Evolutionary conservation across 2,329 filamentous ascomycete species (phyloP).

Genomic region (Microcyclospora tardicrescens): DNA sequence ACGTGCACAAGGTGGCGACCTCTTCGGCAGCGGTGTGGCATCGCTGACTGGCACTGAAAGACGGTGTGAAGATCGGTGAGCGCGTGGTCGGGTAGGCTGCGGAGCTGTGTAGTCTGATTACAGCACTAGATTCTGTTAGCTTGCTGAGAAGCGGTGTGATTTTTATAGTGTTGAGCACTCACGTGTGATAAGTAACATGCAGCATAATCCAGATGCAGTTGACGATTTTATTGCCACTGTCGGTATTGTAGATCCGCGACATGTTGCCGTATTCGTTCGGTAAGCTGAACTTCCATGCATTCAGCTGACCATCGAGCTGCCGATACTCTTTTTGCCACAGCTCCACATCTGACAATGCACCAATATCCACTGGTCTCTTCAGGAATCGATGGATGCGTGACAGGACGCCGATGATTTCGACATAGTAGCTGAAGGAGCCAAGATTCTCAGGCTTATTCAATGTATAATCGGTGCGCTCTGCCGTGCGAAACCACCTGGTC

Average conservation of each 20-base stretch:
- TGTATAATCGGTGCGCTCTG: conserved; percentile 39
- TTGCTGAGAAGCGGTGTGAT: neutral
- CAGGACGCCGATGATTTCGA: conserved; percentile 77
- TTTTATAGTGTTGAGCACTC: conserved; percentile 21
- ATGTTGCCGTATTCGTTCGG: conserved; percentile 77
- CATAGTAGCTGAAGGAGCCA: conserved; percentile 78
- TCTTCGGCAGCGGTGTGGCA: conserved; percentile 75
- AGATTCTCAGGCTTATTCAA: conserved; percentile 65
- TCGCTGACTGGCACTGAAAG: conserved; percentile 70
- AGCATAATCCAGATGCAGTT: conserved; percentile 85
- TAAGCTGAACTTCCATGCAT: conserved; percentile 71
- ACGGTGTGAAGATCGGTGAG: conserved; percentile 79
- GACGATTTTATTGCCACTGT: conserved; percentile 49
- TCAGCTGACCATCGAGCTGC: conserved; percentile 66
- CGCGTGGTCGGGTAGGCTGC: conserved; percentile 83
- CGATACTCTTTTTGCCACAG: conserved; percentile 81
- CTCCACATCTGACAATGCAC: conserved; percentile 70
- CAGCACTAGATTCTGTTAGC: conserved; percentile 35
- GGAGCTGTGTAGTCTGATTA: conserved; percentile 82
- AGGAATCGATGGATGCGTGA: conserved; percentile 80
- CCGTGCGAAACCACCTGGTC: conserved; percentile 61
- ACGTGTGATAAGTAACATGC: conserved; percentile 79
- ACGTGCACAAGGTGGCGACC: conserved; percentile 64
- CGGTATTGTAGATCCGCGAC: conserved; percentile 57
- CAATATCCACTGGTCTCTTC: conserved; percentile 81